These are phyloP conservation scores for Quercus glauca DNA, from an alignment of 306 rosid species.

Conservation along the genomic window DNA sequence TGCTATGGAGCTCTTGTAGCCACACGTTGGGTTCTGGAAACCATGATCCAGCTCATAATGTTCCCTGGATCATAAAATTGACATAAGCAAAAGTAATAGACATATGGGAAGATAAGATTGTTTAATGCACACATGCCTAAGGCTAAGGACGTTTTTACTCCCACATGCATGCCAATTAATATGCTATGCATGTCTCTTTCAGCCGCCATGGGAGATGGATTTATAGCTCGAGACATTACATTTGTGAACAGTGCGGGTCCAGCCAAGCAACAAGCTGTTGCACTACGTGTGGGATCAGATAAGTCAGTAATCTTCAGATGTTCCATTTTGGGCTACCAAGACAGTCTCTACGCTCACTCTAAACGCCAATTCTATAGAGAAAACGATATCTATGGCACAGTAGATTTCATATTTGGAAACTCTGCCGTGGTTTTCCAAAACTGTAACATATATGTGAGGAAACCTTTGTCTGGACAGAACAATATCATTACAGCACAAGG, in stretches of 20 bases:
- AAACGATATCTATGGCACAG: conserved; percentile 32
- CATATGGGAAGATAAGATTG: too few species aligned
- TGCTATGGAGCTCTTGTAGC: too few species aligned
- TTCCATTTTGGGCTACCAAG: conserved; percentile 33
- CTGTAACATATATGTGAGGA: conserved; percentile 24
- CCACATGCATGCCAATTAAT: not conserved
- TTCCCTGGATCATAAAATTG: not conserved
- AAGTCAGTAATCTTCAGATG: conserved; percentile 30
- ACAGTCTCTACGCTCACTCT: conserved; percentile 35
- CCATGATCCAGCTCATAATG: not conserved
- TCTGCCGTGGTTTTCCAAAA: conserved; percentile 36
- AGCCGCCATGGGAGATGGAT: conserved; percentile 45
- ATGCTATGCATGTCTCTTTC: not conserved
- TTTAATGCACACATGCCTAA: too few species aligned
- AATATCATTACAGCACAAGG: conserved; percentile 37
- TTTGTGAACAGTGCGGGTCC: conserved; percentile 34
- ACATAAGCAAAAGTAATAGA: too few species aligned
- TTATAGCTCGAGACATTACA: conserved; percentile 38
- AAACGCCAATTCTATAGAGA: conserved; percentile 43
- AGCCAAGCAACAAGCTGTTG: conserved; percentile 37
- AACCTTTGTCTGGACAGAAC: not conserved
- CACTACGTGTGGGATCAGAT: conserved; percentile 40
- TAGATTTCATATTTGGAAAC: conserved; percentile 40
- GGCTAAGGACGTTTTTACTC: too few species aligned
- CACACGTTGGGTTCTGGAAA: not conserved